Conservation (phyloP, 1,284 basidiomycete species). For the Mycena sp. region DNA sequence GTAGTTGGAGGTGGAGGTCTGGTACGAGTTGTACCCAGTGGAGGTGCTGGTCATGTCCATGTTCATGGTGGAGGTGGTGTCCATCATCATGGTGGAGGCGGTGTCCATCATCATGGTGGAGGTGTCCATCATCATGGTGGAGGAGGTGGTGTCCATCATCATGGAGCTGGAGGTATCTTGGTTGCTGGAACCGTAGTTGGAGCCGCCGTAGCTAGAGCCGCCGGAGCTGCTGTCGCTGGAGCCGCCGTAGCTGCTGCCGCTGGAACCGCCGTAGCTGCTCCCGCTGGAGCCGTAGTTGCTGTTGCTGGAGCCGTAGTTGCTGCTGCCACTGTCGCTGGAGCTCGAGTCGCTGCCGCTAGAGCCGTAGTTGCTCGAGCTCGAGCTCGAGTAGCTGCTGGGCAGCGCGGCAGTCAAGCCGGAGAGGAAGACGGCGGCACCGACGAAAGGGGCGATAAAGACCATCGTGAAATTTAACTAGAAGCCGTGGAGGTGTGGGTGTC, state of each 20-base stretch:
- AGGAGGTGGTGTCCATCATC: not conserved
- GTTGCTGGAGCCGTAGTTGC: conserved; percentile 30
- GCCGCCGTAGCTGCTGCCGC: conserved; percentile 4
- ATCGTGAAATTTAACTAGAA: conserved; percentile 55
- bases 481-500: conserved; percentile 61
- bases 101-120: conserved; percentile 12
- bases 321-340: conserved; percentile 11
- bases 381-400: conserved; percentile 46
- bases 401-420: conserved; percentile 60
- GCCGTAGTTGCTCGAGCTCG: conserved; percentile 20
- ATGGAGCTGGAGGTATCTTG: not conserved
- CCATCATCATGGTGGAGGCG: conserved; percentile 20
- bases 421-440: conserved; percentile 62
- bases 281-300: conserved; percentile 31
- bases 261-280: conserved; percentile 5
- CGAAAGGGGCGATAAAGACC: conserved; percentile 62
- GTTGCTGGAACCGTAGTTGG: not conserved
- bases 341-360: conserved; percentile 31
- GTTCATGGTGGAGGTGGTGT: conserved; percentile 21
- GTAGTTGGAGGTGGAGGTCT: conserved; percentile 58
- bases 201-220: not conserved
- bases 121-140: conserved; percentile 13
- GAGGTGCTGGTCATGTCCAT: conserved; percentile 34
- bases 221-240: not conserved
- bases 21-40: conserved; percentile 43